These are phyloP conservation scores for Platismatia glauca DNA, from an alignment of 495 filamentous ascomycete species.

Conservation along the genomic window DNA sequence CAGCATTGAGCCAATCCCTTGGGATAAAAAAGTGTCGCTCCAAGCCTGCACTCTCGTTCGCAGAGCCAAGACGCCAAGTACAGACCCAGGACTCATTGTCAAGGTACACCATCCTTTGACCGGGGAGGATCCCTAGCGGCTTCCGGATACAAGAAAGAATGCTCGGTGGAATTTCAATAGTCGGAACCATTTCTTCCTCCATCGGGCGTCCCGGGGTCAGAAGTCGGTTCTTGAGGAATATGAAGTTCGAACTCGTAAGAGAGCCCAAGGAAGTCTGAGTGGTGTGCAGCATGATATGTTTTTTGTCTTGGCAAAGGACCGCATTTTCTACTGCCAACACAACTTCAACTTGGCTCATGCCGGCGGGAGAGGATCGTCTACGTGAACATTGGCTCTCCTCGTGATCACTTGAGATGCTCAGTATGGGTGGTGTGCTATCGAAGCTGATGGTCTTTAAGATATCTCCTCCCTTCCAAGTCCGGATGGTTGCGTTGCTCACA, in stretches of 20 bases:
- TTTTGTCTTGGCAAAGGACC: not conserved
- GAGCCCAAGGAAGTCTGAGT: not conserved
- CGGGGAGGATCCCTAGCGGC: not conserved
- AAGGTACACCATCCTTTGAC: conserved; percentile 3
- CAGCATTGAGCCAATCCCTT: conserved; percentile 10
- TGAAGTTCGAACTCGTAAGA: not conserved
- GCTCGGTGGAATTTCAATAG: not conserved
- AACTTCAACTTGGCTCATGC: not conserved
- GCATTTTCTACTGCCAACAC: not conserved
- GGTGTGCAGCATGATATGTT: not conserved
- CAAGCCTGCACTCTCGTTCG: not conserved
- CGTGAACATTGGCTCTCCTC: not conserved
- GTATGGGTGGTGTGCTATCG: not conserved
- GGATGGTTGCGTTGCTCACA: not conserved
- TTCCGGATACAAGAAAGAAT: not conserved
- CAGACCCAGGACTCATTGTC: conserved; percentile 14
- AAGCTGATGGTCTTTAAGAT: not conserved
- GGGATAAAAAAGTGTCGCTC: conserved; percentile 8
- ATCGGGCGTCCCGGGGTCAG: not conserved
- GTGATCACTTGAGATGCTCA: not conserved
- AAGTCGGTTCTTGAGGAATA: not conserved
- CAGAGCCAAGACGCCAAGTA: conserved; percentile 2
- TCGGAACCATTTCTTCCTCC: not conserved
- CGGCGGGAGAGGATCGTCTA: conserved; percentile 1
- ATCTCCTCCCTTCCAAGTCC: not conserved